phyloP scores from a whole-genome alignment of 192 early-diverging fungal genomes.

The Piromyces finnis region DNA sequence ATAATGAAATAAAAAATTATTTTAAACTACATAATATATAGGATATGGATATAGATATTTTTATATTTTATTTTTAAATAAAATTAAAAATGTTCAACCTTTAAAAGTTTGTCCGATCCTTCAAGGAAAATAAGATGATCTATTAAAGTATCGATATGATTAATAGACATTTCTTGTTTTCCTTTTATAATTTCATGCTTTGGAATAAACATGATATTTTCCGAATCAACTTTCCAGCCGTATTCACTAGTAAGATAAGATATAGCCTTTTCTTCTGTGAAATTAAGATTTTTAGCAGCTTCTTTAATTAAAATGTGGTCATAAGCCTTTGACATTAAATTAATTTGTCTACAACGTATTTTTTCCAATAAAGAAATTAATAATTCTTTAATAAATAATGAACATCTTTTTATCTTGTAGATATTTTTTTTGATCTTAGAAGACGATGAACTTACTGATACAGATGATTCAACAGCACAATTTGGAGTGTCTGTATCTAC shows the following conservation, averaged over 20 bases:
- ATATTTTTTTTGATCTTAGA: not conserved
- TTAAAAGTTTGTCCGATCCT: not conserved
- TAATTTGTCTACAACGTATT: not conserved
- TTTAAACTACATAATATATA: too few relatives aligned
- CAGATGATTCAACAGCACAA: not conserved
- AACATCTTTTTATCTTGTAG: not conserved
- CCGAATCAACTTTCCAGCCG: not conserved
- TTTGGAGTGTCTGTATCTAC: not conserved
- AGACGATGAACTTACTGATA: too few relatives aligned
- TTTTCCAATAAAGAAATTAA: not conserved
- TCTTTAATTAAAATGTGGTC: not conserved
- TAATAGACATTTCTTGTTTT: not conserved
- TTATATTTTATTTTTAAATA: too few relatives aligned
- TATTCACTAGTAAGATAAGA: not conserved
- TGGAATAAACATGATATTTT: not conserved
- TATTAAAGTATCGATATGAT: not conserved
- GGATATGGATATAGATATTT: too few relatives aligned
- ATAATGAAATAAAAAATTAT: too few relatives aligned
- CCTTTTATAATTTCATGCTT: not conserved
- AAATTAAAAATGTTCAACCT: not conserved
- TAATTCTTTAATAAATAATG: not conserved
- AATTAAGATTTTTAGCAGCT: not conserved
- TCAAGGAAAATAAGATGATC: not conserved
- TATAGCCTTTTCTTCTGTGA: not conserved
- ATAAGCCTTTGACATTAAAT: not conserved